A percentile compares a stretch with the other conserved stretches of the same genome.
These are phyloP conservation scores for Fragaria iinumae DNA, from an alignment of 306 rosid species.

Conservation along the genomic window DNA sequence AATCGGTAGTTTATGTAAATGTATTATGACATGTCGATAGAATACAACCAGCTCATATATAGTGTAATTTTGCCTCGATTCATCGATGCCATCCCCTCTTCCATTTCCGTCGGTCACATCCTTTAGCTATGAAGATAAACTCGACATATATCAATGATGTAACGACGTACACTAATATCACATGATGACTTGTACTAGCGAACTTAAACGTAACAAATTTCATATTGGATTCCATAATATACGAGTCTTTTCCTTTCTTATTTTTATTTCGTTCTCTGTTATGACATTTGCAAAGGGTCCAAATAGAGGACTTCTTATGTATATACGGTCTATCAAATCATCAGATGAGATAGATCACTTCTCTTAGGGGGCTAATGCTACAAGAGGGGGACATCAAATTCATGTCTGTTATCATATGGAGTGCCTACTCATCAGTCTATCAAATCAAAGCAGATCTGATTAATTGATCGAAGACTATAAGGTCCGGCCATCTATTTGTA, in stretches of 20 bases:
- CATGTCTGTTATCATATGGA: slow-evolving; percentile 8
- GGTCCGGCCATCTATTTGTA: not conserved
- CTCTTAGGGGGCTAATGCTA: not conserved
- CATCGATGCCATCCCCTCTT: not conserved
- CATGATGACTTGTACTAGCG: not conserved
- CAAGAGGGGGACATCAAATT: not conserved
- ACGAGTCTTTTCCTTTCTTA: not conserved
- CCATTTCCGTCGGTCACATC: not conserved
- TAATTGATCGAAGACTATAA: not conserved
- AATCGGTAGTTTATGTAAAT: not conserved
- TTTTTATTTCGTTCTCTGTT: not conserved
- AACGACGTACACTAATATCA: not conserved
- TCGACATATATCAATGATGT: not conserved
- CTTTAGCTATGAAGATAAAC: not conserved
- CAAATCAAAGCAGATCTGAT: not conserved
- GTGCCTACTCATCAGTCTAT: slow-evolving; percentile 4
- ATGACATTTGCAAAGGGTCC: not conserved
- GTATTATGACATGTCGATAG: not conserved
- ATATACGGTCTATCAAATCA: slow-evolving; percentile 9
- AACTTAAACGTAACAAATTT: not conserved
- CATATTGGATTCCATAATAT: not conserved
- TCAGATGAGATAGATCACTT: not conserved
- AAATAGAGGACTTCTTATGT: not conserved
- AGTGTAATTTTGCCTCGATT: not conserved
- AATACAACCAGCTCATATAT: not conserved